phyloP scores from a whole-genome alignment of 371 early-diverging fungal genomes.

The Syncephalastrum sp. region DNA sequence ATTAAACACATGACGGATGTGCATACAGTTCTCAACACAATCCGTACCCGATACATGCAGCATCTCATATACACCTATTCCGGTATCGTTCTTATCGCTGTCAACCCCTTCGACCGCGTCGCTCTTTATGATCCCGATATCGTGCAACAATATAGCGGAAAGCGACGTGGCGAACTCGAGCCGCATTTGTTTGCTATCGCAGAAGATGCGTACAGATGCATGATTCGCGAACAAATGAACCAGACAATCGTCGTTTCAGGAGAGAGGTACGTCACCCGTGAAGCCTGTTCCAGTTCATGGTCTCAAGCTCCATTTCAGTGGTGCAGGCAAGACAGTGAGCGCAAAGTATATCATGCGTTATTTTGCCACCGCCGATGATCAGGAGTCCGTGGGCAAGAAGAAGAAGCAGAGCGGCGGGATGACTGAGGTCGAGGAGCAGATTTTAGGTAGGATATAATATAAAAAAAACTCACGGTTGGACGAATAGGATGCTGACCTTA shows the following conservation, averaged over 20 bases:
- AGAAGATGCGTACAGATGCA: slow-evolving; percentile 91
- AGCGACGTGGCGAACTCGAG: slow-evolving; percentile 87
- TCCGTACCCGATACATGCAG: slow-evolving; percentile 83
- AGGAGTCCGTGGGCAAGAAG: slow-evolving; percentile 36
- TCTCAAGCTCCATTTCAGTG: slow-evolving; percentile 35
- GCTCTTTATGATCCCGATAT: slow-evolving; percentile 84
- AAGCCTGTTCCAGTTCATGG: neutral
- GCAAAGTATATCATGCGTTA: slow-evolving; percentile 97
- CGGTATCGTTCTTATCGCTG: slow-evolving; percentile 97
- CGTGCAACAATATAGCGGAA: slow-evolving; percentile 87
- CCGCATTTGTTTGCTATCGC: slow-evolving; percentile 98
- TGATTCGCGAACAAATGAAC: slow-evolving; percentile 86
- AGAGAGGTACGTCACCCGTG: slow-evolving; percentile 62
- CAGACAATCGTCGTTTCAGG: slow-evolving; percentile 98
- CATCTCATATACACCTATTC: slow-evolving; percentile 98
- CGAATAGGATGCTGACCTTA: slow-evolving; percentile 6
- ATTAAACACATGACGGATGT: neutral
- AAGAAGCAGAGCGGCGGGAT: slow-evolving; percentile 32
- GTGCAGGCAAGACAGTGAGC: slow-evolving; percentile 92
- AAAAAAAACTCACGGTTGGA: neutral
- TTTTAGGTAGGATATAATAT: slow-evolving; percentile 35
- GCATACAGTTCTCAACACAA: slow-evolving; percentile 77
- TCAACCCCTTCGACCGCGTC: slow-evolving; percentile 96
- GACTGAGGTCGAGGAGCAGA: slow-evolving; percentile 77
- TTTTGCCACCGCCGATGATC: slow-evolving; percentile 85